Percentiles rank a stretch among this genome's conserved stretches.
Evolutionary conservation across 73 alveolate genomes (phyloP).

Genomic region (Diophrys sp.): DNA sequence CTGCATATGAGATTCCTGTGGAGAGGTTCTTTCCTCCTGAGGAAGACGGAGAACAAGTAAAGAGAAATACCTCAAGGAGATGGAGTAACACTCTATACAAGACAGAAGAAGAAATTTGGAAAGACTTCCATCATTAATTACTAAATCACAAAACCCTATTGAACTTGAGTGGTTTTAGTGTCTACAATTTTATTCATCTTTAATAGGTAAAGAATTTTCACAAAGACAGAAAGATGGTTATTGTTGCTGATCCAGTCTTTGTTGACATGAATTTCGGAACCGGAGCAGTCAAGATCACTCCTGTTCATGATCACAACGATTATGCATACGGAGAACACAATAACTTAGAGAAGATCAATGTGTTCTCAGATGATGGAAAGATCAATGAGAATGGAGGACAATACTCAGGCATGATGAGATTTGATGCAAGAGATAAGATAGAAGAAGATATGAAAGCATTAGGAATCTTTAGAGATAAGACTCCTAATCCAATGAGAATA

Average conservation of each 20-base stretch:
- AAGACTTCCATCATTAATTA: too few species aligned
- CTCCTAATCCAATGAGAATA: conserved; percentile 94
- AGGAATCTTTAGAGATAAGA: conserved; percentile 84
- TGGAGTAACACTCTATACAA: too few species aligned
- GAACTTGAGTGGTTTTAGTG: too few species aligned
- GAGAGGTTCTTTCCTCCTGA: too few species aligned
- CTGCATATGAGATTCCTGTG: too few species aligned
- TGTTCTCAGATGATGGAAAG: conserved; percentile 96
- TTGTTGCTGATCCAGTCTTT: conserved; percentile 84
- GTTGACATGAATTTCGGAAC: conserved; percentile 99
- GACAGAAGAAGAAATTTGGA: too few species aligned
- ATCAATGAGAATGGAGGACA: conserved; percentile 96
- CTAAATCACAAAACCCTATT: too few species aligned
- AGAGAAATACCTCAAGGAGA: too few species aligned
- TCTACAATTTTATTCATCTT: too few species aligned
- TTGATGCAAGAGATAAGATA: conserved; percentile 90
- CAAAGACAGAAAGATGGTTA: conserved; percentile 91
- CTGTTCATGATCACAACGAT: conserved; percentile 99
- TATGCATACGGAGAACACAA: conserved; percentile 95
- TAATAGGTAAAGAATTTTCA: too few species aligned
- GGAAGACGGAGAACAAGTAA: too few species aligned
- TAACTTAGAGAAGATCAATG: conserved; percentile 83
- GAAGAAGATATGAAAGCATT: conserved; percentile 79
- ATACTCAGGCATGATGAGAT: conserved; percentile 93
- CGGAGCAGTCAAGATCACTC: conserved; percentile 99